These are phyloP conservation scores for Emmonsiellopsis sp. DNA, from an alignment of 2,329 filamentous ascomycete species.

Conservation along the genomic window DNA sequence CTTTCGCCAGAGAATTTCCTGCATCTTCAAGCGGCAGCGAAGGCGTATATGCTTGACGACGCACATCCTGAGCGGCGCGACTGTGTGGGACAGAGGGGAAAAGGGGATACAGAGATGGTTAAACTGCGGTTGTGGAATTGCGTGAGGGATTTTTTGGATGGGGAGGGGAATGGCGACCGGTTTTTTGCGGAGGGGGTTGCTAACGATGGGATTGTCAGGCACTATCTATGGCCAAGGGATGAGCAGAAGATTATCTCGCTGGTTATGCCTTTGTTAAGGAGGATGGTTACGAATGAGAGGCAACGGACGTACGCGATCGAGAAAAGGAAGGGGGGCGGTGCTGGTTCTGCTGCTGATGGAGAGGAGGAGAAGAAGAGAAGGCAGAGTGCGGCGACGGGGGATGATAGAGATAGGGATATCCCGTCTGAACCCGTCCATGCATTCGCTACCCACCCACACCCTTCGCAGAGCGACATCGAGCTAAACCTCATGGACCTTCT, in stretches of 20 bases:
- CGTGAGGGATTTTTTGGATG: constrained; percentile 45
- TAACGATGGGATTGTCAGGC: constrained; percentile 28
- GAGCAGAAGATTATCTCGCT: constrained; percentile 48
- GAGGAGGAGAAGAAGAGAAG: constrained; percentile 30
- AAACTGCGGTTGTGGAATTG: constrained; percentile 49
- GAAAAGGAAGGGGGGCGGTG: constrained; percentile 41
- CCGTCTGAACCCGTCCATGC: constrained; percentile 14
- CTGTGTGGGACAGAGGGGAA: constrained; percentile 49
- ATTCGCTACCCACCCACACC: too few species aligned
- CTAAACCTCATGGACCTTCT: constrained; percentile 28
- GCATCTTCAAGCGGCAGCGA: constrained; percentile 47
- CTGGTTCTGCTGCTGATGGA: neutral
- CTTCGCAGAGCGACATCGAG: constrained; percentile 12
- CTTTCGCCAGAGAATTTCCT: constrained; percentile 49
- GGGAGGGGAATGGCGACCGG: constrained; percentile 42
- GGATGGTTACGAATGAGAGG: constrained; percentile 53
- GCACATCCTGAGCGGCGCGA: constrained; percentile 45
- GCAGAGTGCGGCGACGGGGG: neutral
- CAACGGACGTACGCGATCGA: constrained; percentile 51
- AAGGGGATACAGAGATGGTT: constrained; percentile 48
- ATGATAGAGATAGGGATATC: neutral
- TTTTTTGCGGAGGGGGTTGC: constrained; percentile 43
- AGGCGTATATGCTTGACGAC: constrained; percentile 49
- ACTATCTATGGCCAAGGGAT: constrained; percentile 47
- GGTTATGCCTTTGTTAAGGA: constrained; percentile 47